A percentile compares a stretch with the other conserved stretches of the same genome.
These are phyloP conservation scores for Globisporangium solare DNA, from an alignment of 352 stramenopile genomes.

Conservation along the genomic window DNA sequence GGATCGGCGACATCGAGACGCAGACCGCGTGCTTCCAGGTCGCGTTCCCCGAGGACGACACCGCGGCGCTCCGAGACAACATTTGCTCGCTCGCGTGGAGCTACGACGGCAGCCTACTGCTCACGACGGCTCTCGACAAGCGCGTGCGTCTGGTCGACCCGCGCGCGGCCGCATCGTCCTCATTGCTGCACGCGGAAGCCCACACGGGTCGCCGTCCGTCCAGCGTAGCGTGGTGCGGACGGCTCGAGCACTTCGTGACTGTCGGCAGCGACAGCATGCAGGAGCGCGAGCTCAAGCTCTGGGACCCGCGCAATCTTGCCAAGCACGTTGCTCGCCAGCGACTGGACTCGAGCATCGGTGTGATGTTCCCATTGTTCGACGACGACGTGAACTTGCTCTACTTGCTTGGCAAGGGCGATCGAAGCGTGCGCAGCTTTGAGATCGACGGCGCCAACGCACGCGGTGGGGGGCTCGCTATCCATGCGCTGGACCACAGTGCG, in stretches of 20 bases:
- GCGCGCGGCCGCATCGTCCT: slow-evolving; percentile 10
- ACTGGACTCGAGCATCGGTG: slow-evolving; percentile 54
- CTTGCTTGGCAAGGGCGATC: slow-evolving; percentile 67
- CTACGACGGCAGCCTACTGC: slow-evolving; percentile 56
- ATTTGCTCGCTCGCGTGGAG: slow-evolving; percentile 53
- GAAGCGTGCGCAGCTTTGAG: slow-evolving; percentile 55
- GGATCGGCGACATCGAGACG: slow-evolving; percentile 41
- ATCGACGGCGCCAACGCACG: slow-evolving; percentile 26
- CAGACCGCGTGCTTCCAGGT: slow-evolving; percentile 21
- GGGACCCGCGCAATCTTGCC: slow-evolving; percentile 52
- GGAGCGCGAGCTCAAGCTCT: slow-evolving; percentile 74
- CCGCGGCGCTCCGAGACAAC: slow-evolving; percentile 7
- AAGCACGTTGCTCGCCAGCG: slow-evolving; percentile 57
- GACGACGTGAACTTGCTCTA: slow-evolving; percentile 63
- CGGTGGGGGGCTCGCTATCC: slow-evolving; percentile 24
- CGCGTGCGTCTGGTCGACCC: slow-evolving; percentile 54
- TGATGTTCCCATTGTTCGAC: slow-evolving; percentile 70
- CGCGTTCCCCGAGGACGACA: slow-evolving; percentile 4
- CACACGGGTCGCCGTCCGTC: slow-evolving; percentile 46
- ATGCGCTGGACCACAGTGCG: slow-evolving; percentile 47
- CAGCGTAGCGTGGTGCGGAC: slow-evolving; percentile 57
- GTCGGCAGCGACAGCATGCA: slow-evolving; percentile 59
- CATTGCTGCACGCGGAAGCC: slow-evolving; percentile 18
- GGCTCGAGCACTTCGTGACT: slow-evolving; percentile 48
- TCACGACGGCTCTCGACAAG: slow-evolving; percentile 40